Evolutionary conservation across 257 asterid species (phyloP), one percentile per base, ranked within the genome.

Genomic region (Capsicum pubescens): DNA sequence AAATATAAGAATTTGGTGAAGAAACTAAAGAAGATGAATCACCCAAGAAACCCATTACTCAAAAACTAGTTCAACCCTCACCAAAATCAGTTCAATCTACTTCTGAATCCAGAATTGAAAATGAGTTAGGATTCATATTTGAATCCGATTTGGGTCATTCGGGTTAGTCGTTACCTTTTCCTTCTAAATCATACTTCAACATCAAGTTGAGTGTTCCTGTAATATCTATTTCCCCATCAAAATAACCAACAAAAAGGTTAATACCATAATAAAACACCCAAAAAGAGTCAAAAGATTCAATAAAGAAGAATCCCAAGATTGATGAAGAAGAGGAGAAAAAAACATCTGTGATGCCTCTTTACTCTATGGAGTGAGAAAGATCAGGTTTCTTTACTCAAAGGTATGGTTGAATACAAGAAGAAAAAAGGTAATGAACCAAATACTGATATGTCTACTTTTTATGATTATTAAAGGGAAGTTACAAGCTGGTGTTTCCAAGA

Each of bases 301-400:
- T 78, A 55, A 35, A 7, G 84, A 90, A 92, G 68, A 87, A 19
- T 63, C 12, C 74, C 7, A 91, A 83, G 86, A 56, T 48, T 60
- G 85, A 11, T 2, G 79, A 84, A 52, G 85, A 66, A 21, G 79
- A 87, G 39, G 90, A 79, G 86, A 81, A 84, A 15, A 84, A 78
- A 54, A 48, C 56, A 48, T 35, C 85, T 15, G 5, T 54, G 61
- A 82, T 89, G 9, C 81, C 66, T 14, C 66, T 26, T 46, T 8
- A 88, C 93, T 87, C 71, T 91, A 17, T 94, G 95, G 94, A 86
- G 88, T 66, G 86, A 87, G 14, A 91, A 86, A 63, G 97, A 94
- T 48, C 93, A 90, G 85, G 80, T 91, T 66, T 82, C 85, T 13
- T 46, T 93, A n/a, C 85, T 94, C 52, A 87, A 80, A 54, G 93